Evolutionary conservation across 2,329 filamentous ascomycete species (phyloP).

Genomic region (Calonectria fujianensis): DNA sequence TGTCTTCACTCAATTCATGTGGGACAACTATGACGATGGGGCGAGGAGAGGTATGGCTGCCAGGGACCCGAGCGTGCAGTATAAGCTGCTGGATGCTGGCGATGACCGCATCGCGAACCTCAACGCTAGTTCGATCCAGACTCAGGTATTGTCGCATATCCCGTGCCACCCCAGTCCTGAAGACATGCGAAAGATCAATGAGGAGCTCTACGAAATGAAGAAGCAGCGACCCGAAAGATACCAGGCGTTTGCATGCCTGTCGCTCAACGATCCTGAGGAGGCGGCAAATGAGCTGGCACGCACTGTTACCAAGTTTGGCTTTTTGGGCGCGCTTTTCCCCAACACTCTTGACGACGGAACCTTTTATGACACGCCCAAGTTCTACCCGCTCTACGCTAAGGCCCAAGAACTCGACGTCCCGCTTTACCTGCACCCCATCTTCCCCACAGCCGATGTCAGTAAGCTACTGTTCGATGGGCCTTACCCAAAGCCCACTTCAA

Average conservation of each 20-base stretch:
- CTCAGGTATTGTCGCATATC: background rate
- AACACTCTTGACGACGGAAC: conserved; percentile 4
- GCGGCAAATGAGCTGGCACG: background rate
- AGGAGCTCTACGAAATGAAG: background rate
- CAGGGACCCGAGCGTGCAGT: background rate
- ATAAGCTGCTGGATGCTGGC: background rate
- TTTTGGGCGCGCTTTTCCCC: background rate
- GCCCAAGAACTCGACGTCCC: conserved; percentile 1
- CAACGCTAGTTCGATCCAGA: background rate
- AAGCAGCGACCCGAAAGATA: background rate
- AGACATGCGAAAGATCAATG: background rate
- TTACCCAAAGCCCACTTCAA: background rate
- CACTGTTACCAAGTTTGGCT: background rate
- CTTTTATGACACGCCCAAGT: background rate
- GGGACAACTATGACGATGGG: conserved; percentile 5
- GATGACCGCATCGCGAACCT: background rate
- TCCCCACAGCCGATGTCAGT: conserved; percentile 1
- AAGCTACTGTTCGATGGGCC: conserved; percentile 1
- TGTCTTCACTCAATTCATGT: conserved; percentile 5
- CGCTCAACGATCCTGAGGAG: background rate
- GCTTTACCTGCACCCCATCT: conserved; percentile 5
- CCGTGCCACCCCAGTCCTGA: background rate
- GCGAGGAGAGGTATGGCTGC: background rate
- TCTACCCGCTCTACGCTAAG: background rate
- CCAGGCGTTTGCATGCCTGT: background rate